A percentile compares a stretch with the other conserved stretches of the same genome.
Conservation (phyloP, 2,329 filamentous ascomycete species). For the Torrubiella hemipterigena region DNA sequence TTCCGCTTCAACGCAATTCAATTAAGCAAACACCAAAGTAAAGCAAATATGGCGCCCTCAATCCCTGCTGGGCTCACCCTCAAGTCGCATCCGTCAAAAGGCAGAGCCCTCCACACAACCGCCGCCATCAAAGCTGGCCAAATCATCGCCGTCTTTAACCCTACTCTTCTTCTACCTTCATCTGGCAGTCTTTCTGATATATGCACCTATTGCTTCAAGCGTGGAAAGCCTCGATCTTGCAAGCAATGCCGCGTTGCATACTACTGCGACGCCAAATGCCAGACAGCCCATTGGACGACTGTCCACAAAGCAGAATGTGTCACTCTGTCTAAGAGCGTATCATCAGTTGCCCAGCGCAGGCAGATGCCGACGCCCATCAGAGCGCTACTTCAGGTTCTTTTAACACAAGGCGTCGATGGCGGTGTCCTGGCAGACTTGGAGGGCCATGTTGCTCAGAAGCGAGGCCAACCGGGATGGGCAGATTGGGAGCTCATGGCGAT, state of each 20-base stretch:
- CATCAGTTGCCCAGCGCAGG: constrained; percentile 10
- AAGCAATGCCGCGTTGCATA: constrained; percentile 37
- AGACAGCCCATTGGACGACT: constrained; percentile 38
- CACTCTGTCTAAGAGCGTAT: constrained; percentile 20
- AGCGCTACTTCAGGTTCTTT: constrained; percentile 38
- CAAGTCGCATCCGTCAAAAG: constrained; percentile 23
- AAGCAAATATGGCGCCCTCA: no score
- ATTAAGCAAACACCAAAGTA: no score
- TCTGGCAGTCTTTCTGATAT: constrained; percentile 24
- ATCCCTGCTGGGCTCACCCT: no score
- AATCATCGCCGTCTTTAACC: constrained; percentile 30
- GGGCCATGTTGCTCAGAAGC: constrained; percentile 31
- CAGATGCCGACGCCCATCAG: constrained; percentile 42
- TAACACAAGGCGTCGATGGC: constrained; percentile 16
- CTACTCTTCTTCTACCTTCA: constrained; percentile 34
- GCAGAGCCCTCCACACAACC: constrained; percentile 33
- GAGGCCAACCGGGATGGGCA: constrained; percentile 22
- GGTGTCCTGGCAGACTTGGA: constrained; percentile 27
- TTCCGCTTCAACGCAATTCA: no score
- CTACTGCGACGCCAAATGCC: constrained; percentile 44
- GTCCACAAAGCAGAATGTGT: constrained; percentile 45
- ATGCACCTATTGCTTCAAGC: constrained; percentile 38
- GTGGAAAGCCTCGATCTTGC: constrained; percentile 26
- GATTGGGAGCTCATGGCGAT: constrained; percentile 38
- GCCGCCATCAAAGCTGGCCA: constrained; percentile 30